These are phyloP conservation scores for Jatropha podagrica DNA, from an alignment of 441 rosid genomes.

Conservation along the genomic window DNA sequence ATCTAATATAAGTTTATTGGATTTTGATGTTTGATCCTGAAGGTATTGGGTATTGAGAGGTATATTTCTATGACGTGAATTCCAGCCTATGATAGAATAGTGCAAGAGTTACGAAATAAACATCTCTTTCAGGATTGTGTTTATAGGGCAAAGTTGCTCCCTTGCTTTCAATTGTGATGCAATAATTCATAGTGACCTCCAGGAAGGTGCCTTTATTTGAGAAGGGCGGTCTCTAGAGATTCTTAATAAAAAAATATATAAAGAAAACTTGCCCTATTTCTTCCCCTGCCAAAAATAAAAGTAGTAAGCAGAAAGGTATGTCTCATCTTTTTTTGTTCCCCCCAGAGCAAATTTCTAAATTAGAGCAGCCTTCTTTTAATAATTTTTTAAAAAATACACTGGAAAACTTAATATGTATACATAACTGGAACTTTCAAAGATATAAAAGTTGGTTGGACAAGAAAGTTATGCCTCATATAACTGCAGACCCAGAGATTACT, in stretches of 20 bases:
- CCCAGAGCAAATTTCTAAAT: neutral
- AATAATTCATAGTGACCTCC: conserved; percentile 10
- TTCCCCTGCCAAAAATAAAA: neutral
- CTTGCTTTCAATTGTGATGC: neutral
- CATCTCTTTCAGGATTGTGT: neutral
- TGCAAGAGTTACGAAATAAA: neutral
- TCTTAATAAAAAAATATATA: no score
- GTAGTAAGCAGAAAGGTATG: neutral
- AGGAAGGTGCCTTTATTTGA: neutral
- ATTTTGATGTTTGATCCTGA: neutral
- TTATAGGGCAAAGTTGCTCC: neutral
- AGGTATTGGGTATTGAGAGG: neutral
- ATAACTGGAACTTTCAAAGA: neutral
- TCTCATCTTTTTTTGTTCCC: neutral
- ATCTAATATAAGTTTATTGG: neutral
- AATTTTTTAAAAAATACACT: no score
- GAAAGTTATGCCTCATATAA: conserved; percentile 11
- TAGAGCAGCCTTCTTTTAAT: neutral
- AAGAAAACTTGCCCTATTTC: neutral
- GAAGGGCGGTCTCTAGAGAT: no score
- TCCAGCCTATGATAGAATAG: neutral
- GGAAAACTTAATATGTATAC: no score
- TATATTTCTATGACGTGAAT: neutral
- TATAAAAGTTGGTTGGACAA: conserved; percentile 5
- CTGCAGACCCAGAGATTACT: neutral